Conservation (phyloP, 305 asterid genomes). For the Fraxinus ornus region DNA sequence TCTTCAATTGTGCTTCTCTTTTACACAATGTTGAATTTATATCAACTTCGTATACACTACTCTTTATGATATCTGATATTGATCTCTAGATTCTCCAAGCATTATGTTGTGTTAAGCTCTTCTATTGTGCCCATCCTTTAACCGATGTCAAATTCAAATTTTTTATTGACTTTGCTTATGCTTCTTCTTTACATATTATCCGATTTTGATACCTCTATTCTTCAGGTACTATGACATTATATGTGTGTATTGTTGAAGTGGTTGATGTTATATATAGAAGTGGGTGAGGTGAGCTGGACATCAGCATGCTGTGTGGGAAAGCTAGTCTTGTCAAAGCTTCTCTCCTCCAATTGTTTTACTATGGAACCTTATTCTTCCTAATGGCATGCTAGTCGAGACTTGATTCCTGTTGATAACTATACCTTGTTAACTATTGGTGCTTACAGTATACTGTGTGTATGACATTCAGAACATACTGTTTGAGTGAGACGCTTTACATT, state of each 20-base stretch:
- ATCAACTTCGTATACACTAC: not conserved
- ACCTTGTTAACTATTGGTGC: conserved; percentile 7
- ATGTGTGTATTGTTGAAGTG: not conserved
- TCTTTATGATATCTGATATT: not conserved
- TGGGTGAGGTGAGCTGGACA: not conserved
- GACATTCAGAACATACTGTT: conserved; percentile 1
- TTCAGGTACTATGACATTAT: not conserved
- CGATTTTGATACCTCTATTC: not conserved
- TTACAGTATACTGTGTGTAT: conserved; percentile 21
- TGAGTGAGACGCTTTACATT: conserved; percentile 11
- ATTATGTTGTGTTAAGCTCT: not conserved
- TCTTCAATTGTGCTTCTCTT: not conserved
- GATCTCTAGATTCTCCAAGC: not conserved
- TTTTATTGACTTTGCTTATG: not conserved
- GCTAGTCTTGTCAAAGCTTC: not conserved
- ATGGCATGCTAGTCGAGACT: conserved; percentile 15
- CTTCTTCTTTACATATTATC: not conserved
- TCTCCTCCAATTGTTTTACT: conserved; percentile 19
- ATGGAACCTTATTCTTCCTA: conserved; percentile 21
- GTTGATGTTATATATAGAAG: not conserved
- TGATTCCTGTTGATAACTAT: conserved; percentile 10
- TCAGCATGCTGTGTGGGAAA: not conserved
- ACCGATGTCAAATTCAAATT: not conserved
- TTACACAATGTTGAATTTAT: not conserved
- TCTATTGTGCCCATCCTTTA: not conserved